Base-by-base conservation (phyloP, 1,284 basidiomycete species). In the Tylopilus sp. region DNA sequence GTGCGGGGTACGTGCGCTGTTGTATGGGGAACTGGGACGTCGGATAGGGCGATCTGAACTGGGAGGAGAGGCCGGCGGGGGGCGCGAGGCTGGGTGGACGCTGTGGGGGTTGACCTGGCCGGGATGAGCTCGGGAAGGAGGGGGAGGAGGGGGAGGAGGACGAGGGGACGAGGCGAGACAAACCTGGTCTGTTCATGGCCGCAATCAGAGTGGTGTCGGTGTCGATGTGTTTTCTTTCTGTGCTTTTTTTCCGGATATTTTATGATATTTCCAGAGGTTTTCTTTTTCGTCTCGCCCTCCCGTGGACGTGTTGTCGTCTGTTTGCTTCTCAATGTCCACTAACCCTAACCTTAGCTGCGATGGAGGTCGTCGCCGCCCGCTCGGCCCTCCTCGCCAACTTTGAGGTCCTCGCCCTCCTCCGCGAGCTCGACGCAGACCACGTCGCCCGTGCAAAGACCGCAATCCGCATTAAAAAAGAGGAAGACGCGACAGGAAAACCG, bases 341-440 rank as follows among this genome's bases (percentile, higher is more conserved):
- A 64, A 64, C 63, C 65, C 65, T 67, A 67, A 64, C 63, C 63
- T 50, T 50, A 50, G n/a, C 22, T n/a, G n/a, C n/a, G n/a, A 68
- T 67, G 63, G 47, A 67, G 14, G 85, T 97, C 54, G 65, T 95
- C 52, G 86, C 88, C 57, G 72, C 85, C 19, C 83, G 90, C 36
- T 81, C 91, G 7, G 89, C 90, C 10, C 83, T 94, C 51, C 79
- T 95, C 13, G 87, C 90, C 39, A 94, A 95, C 73, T 85, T 80
- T 64, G 94, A 98, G 72, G 93, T 97, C 57, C 77, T 96, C 39
- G 68, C 79, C 19, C 82, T 94, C 53, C 83, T 97, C 51, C 80
- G 84, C 40, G 84, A 88, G 50, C 83, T 91, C 45, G 90, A 94
- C 68, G 78, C 74, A 24, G 85, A 92, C 59, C 82, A 89, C 63